Percentiles rank a stretch among this genome's conserved stretches.
Evolutionary conservation across 2,329 filamentous ascomycete species (phyloP).

Genomic region (Chaetomium sp.): DNA sequence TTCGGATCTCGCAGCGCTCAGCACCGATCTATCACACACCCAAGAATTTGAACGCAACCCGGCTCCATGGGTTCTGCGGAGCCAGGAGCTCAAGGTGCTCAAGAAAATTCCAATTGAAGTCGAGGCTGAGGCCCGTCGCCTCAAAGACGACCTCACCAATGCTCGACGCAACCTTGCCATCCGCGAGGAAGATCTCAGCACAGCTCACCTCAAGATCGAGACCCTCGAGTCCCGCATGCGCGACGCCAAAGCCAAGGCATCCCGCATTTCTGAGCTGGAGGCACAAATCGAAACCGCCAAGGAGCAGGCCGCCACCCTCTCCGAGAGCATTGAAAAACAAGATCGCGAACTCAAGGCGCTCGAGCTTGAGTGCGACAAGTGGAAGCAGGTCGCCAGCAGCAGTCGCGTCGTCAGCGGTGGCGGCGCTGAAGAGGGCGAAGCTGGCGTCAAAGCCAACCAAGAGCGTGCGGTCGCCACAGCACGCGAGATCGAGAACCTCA

Average conservation of each 20-base stretch:
- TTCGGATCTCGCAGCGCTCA: conserved; percentile 69
- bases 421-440: conserved; percentile 44
- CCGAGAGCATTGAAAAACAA: conserved; percentile 67
- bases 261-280: conserved; percentile 68
- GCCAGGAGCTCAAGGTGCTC: conserved; percentile 78
- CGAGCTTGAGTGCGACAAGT: conserved; percentile 68
- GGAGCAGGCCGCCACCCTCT: conserved; percentile 54
- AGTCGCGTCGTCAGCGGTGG: conserved; percentile 54
- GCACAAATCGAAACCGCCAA: conserved; percentile 57
- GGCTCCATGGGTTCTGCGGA: conserved; percentile 81
- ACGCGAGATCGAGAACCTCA: conserved; percentile 72
- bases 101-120: conserved; percentile 80
- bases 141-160: conserved; percentile 80
- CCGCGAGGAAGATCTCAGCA: conserved; percentile 81
- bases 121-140: conserved; percentile 78
- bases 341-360: conserved; percentile 66
- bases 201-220: conserved; percentile 88
- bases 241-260: conserved; percentile 77
- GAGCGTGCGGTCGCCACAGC: conserved; percentile 70
- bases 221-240: conserved; percentile 86
- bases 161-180: conserved; percentile 70
- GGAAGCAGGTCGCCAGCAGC: conserved; percentile 70
- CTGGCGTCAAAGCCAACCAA: conserved; percentile 59
- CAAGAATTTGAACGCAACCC: conserved; percentile 76
- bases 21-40: conserved; percentile 70